phyloP scores from a whole-genome alignment of 805 yeast genomes.

The Candida succiphila region DNA sequence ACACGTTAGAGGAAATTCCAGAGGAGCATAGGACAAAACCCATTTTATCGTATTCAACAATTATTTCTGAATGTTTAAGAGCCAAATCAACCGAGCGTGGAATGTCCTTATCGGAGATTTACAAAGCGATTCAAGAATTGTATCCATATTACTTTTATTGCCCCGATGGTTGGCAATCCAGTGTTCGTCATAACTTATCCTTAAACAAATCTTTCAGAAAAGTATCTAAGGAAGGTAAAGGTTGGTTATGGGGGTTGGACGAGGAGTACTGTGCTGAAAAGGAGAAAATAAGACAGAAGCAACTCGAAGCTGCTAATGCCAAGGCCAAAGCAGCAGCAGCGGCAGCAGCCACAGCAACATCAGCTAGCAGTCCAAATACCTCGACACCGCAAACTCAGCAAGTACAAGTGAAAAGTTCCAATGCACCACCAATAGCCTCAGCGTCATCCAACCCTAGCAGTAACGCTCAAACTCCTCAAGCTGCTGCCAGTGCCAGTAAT shows the following conservation, averaged over 20 bases:
- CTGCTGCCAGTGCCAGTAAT: conserved; percentile 37
- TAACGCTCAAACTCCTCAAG: conserved; percentile 23
- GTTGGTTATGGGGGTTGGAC: conserved; percentile 92
- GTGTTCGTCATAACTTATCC: conserved; percentile 83
- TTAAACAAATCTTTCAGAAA: conserved; percentile 78
- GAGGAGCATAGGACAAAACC: conserved; percentile 82
- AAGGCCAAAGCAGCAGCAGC: conserved; percentile 8
- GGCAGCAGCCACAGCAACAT: not conserved
- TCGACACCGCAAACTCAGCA: conserved; percentile 20
- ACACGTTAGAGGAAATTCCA: conserved; percentile 79
- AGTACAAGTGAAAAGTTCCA: conserved; percentile 1
- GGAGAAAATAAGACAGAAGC: conserved; percentile 57
- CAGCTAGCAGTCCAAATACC: conserved; percentile 9
- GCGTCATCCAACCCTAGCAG: conserved; percentile 6
- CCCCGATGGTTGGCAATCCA: conserved; percentile 96
- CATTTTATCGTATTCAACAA: conserved; percentile 63
- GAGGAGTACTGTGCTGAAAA: conserved; percentile 76
- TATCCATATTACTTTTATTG: conserved; percentile 91
- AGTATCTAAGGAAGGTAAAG: conserved; percentile 80
- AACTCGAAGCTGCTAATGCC: conserved; percentile 43
- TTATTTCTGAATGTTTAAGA: conserved; percentile 72
- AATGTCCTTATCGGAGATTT: conserved; percentile 75
- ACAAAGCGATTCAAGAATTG: conserved; percentile 74
- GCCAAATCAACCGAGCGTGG: conserved; percentile 61
- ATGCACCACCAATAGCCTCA: not conserved